These are phyloP conservation scores for Malassezia dermatis DNA, from an alignment of 1,284 basidiomycete genomes.

Conservation along the genomic window DNA sequence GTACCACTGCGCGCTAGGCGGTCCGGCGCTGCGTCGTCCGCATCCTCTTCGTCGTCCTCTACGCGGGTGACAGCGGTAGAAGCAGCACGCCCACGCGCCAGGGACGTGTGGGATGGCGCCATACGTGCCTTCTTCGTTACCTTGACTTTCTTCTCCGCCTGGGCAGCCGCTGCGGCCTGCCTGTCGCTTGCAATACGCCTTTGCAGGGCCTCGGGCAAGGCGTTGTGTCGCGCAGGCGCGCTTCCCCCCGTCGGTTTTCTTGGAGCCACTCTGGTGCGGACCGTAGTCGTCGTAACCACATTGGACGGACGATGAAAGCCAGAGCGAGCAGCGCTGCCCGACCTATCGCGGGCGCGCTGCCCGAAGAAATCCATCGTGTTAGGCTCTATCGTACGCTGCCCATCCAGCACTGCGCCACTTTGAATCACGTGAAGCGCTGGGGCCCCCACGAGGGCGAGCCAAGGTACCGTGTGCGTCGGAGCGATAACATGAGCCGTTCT, in stretches of 20 bases:
- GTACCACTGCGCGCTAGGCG: background rate
- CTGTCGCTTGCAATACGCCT: constrained; percentile 7
- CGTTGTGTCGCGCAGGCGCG: constrained; percentile 1
- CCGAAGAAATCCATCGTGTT: constrained; percentile 17
- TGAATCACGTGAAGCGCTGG: background rate
- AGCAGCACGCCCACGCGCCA: background rate
- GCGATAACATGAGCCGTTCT: background rate
- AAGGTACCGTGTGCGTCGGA: background rate
- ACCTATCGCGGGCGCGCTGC: background rate
- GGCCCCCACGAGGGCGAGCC: background rate
- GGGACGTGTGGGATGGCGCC: background rate
- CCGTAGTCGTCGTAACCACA: constrained; percentile 2
- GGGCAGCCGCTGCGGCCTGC: background rate
- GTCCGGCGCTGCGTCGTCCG: background rate
- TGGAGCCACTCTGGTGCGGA: background rate
- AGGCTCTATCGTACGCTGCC: background rate
- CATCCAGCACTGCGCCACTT: background rate
- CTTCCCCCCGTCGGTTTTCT: background rate
- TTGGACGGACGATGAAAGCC: background rate
- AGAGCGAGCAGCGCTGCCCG: background rate
- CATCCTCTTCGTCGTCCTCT: background rate
- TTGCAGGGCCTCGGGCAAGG: constrained; percentile 7
- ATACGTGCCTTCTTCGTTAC: background rate
- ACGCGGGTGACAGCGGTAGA: background rate
- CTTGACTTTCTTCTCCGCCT: background rate